A percentile compares a stretch with the other conserved stretches of the same genome.
Evolutionary conservation across 768 basidiomycete genomes (phyloP).

Genomic region (Leccinum subtestaceum): DNA sequence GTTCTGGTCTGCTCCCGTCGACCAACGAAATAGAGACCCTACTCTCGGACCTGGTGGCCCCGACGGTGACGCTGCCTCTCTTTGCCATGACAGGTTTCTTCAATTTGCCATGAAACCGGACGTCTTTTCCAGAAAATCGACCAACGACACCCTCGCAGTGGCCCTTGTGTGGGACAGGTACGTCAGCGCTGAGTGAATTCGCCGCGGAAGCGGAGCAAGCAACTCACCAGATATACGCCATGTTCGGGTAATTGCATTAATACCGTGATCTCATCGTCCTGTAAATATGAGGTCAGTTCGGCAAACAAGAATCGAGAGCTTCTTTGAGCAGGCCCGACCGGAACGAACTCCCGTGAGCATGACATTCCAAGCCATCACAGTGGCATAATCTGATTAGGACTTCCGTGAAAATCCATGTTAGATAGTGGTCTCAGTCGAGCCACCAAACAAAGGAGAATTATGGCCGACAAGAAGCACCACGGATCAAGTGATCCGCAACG

Average conservation of each 20-base stretch:
- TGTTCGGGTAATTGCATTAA: constrained; percentile 66
- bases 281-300: not conserved
- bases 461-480: not conserved
- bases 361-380: not conserved
- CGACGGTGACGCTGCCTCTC: constrained; percentile 35
- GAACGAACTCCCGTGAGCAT: not conserved
- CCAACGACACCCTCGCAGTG: constrained; percentile 89
- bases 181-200: not conserved
- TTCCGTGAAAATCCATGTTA: not conserved
- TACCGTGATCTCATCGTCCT: constrained; percentile 81
- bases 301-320: not conserved
- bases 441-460: not conserved
- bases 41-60: not conserved
- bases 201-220: not conserved
- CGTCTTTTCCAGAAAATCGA: constrained; percentile 59
- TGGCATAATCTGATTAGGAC: not conserved
- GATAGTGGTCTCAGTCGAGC: too few relatives aligned
- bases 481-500: not conserved
- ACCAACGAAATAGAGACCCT: constrained; percentile 21
- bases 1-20: constrained; percentile 5
- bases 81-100: constrained; percentile 81
- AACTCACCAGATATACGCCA: constrained; percentile 60
- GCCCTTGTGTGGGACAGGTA: constrained; percentile 45
- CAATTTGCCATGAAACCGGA: constrained; percentile 68
- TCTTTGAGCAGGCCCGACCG: not conserved